These are phyloP conservation scores for Blastomyces emzantsi DNA, from an alignment of 2,329 filamentous ascomycete genomes.

Conservation along the genomic window DNA sequence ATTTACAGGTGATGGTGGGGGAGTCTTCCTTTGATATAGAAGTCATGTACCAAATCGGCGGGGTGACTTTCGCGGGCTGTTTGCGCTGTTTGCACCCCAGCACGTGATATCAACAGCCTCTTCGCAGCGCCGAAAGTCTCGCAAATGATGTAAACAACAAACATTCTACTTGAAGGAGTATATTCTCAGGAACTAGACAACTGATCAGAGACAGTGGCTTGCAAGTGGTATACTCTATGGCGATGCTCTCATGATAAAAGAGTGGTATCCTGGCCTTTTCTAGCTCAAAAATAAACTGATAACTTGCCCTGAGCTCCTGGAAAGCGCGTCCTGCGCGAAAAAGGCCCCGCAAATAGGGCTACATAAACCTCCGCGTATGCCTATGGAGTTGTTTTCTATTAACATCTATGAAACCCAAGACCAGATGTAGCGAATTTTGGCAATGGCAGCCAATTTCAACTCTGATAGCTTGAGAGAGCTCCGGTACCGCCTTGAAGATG, in stretches of 20 bases:
- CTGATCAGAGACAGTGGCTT: not conserved
- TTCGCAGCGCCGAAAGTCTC: too few species aligned
- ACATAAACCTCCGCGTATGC: not conserved
- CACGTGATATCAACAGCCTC: too few species aligned
- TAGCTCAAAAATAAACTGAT: not conserved
- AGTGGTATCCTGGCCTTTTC: not conserved
- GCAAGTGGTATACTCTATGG: not conserved
- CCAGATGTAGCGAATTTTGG: not conserved
- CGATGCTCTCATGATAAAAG: not conserved
- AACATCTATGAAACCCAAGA: not conserved
- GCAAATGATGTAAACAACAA: not conserved
- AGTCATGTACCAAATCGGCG: not conserved
- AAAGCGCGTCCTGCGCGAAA: not conserved
- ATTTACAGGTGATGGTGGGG: constrained; percentile 5
- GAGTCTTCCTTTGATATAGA: constrained; percentile 1
- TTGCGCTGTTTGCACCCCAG: constrained; percentile 23
- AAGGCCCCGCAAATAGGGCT: not conserved
- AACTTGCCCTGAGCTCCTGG: not conserved
- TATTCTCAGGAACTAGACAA: not conserved
- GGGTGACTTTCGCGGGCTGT: constrained; percentile 17
- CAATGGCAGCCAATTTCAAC: constrained; percentile 30
- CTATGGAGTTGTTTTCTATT: not conserved
- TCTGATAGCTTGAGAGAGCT: constrained; percentile 47
- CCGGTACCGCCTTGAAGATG: constrained; percentile 67
- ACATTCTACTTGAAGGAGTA: not conserved